Evolutionary conservation across 2,329 filamentous ascomycete genomes (phyloP), one percentile per base, ranked within the genome.

Genomic region (Colletotrichum incanum): DNA sequence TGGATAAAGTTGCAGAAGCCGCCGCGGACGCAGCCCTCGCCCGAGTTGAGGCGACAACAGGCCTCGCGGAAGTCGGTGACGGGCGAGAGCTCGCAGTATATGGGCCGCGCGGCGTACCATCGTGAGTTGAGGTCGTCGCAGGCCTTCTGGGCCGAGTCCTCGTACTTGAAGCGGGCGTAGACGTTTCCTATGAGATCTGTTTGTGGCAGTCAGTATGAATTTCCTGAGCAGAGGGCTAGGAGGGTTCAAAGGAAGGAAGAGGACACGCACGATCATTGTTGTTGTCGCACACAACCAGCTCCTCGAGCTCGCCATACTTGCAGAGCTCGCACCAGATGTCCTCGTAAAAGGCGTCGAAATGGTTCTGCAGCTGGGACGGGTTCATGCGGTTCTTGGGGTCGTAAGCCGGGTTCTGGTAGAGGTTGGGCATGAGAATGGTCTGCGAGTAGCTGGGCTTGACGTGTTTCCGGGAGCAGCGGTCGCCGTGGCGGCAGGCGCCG

Each of bases 1-100:
- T 99, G 96, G 76, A 99, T 99, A 83, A 99, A 99, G 84, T 99
- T 99, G 89, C 96, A 99, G 87, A 98, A 98, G 41, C 96, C 96
- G 74, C 95, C 96, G 75, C 96, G 90, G 54, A 98, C 95, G 84
- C 96, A 99, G 55, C 96, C 96, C 83, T 98, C 96, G 74, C 96
- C 96, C 49, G 90, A 93, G 80, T 99, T 99, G 34, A 98, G 88
- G 66, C 96, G 90, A 84, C 96, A 99, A 83, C 96, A 99, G 23
- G 96, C 96, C 86, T 99, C 96, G 81, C 96, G 90, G 84, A 99
- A 99, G 85, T 99, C 96, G 75, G 96, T 99, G 68, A 99, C 96
- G 77, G 96, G 96, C 65, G 92, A 95, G 68, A 99, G 87, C 85
- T 99, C 96, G 90, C 96, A 98, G 87, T 99, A 99, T 84, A 99